A percentile compares a stretch with the other conserved stretches of the same genome.
These are phyloP conservation scores for Mycena haematopus DNA, from an alignment of 768 basidiomycete species.

Conservation along the genomic window DNA sequence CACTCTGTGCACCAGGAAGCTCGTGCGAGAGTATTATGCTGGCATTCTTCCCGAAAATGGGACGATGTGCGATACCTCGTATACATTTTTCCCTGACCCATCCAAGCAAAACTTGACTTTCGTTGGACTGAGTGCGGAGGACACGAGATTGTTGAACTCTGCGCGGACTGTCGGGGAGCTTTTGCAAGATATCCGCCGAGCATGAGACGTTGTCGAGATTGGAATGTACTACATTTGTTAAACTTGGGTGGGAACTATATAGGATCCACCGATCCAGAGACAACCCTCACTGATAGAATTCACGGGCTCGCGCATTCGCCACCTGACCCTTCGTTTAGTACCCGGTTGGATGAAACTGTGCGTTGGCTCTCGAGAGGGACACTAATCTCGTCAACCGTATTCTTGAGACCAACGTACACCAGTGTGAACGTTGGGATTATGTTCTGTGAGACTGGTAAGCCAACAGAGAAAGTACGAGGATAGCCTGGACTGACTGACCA, in stretches of 20 bases:
- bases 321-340: not conserved
- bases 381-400: not conserved
- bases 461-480: not conserved
- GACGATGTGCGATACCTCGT: constrained; percentile 21
- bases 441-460: not conserved
- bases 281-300: too few species aligned
- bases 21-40: constrained; percentile 24
- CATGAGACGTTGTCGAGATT: not conserved
- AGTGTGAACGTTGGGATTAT: constrained; percentile 7
- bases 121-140: constrained; percentile 6
- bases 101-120: not conserved
- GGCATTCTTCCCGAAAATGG: constrained; percentile 25
- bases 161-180: constrained; percentile 12
- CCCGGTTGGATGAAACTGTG: not conserved
- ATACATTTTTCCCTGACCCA: constrained; percentile 21
- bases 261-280: too few species aligned
- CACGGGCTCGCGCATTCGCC: too few species aligned
- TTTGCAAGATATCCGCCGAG: constrained; percentile 13
- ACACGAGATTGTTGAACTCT: constrained; percentile 14
- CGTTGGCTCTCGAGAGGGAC: not conserved
- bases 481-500: not conserved
- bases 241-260: too few species aligned
- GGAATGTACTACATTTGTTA: too few species aligned
- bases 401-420: not conserved
- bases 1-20: constrained; percentile 23